phyloP scores from a whole-genome alignment of 2,329 filamentous ascomycete species.

The Paraphaeosphaeria sporulosa region DNA sequence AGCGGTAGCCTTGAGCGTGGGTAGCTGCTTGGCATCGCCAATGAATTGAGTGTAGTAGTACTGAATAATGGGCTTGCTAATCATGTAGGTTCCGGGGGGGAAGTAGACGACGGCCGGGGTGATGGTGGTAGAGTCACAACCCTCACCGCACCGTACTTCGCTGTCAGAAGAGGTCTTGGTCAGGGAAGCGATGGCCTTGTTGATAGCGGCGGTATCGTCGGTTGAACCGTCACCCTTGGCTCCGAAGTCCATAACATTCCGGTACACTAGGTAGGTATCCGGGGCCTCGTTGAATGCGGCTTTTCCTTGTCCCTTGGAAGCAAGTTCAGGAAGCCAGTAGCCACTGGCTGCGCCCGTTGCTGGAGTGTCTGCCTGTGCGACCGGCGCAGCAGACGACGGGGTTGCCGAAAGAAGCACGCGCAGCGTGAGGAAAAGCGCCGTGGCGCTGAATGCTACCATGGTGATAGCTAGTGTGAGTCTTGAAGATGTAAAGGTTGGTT shows the following conservation, averaged over 20 bases:
- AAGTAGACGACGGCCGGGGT: constrained; percentile 85
- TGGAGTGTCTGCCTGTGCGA: constrained; percentile 34
- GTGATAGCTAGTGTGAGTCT: constrained; percentile 29
- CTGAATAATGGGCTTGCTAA: constrained; percentile 70
- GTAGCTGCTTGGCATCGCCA: constrained; percentile 76
- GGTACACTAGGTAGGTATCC: constrained; percentile 67
- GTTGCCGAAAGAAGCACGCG: constrained; percentile 44
- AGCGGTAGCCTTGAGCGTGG: constrained; percentile 71
- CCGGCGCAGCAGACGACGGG: constrained; percentile 38
- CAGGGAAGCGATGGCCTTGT: constrained; percentile 68
- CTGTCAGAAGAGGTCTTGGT: constrained; percentile 61
- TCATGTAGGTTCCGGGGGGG: constrained; percentile 64
- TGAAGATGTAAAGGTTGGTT: constrained; percentile 27
- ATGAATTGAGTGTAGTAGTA: constrained; percentile 95
- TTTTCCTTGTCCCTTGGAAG: constrained; percentile 72
- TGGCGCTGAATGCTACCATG: constrained; percentile 49
- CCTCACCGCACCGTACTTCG: constrained; percentile 73
- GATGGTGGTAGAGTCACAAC: constrained; percentile 85
- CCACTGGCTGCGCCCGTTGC: constrained; percentile 34
- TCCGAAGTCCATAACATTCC: constrained; percentile 57
- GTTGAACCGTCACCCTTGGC: constrained; percentile 67
- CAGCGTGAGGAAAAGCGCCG: constrained; percentile 48
- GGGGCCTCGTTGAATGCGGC: constrained; percentile 67
- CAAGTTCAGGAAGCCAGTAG: constrained; percentile 72
- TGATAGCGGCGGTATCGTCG: constrained; percentile 91